These are phyloP conservation scores for Crucihimalaya himalaica DNA, from an alignment of 345 rosid genomes.

Conservation along the genomic window DNA sequence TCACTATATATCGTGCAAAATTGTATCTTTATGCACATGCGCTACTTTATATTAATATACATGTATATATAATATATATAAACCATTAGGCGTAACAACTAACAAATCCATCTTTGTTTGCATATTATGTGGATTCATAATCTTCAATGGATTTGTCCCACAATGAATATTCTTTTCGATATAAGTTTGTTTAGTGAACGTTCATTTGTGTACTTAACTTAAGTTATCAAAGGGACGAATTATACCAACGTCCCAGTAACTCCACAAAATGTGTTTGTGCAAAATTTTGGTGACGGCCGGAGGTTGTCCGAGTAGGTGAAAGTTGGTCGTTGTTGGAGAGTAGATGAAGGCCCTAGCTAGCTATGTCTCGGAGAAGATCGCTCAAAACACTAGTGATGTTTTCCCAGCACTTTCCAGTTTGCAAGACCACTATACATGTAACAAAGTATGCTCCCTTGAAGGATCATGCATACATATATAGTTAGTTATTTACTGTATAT, in stretches of 20 bases:
- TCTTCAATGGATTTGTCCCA: slow-evolving; percentile 25
- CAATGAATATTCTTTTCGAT: slow-evolving; percentile 17
- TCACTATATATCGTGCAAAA: slow-evolving; percentile 39
- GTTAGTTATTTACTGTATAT: not conserved
- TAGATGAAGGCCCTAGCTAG: no score
- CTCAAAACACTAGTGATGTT: no score
- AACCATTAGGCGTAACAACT: slow-evolving; percentile 16
- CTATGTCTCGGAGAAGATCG: no score
- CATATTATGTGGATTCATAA: slow-evolving; percentile 33
- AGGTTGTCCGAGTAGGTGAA: not conserved
- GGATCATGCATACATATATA: not conserved
- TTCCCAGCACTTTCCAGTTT: not conserved
- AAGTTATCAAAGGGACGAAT: not conserved
- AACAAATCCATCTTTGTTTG: slow-evolving; percentile 26
- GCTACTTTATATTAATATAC: slow-evolving; percentile 38
- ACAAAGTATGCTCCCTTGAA: not conserved
- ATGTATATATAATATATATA: not conserved
- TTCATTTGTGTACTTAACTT: not conserved
- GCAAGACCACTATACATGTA: not conserved
- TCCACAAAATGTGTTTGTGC: not conserved
- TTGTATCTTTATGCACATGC: slow-evolving; percentile 43
- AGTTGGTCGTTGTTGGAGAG: no score
- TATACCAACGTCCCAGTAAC: not conserved
- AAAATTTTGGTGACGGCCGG: not conserved
- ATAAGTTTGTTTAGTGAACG: slow-evolving; percentile 5